Conservation (phyloP, 805 yeast species). For the Candida palmyrensis region DNA sequence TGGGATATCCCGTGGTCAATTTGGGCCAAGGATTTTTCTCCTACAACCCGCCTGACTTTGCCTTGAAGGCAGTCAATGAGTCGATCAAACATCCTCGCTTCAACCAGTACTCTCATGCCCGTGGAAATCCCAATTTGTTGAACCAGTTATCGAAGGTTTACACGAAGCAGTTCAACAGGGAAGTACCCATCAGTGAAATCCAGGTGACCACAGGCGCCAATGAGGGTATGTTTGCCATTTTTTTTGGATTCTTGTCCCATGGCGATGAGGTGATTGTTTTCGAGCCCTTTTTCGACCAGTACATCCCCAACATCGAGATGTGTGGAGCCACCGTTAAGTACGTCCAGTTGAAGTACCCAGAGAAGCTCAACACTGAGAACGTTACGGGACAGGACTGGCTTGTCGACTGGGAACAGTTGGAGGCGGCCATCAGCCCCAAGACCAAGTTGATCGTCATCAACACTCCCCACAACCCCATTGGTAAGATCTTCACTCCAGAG, state of each 20-base stretch:
- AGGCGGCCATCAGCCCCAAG: slow-evolving; percentile 61
- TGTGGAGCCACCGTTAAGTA: slow-evolving; percentile 90
- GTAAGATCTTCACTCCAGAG: slow-evolving; percentile 75
- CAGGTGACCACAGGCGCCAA: slow-evolving; percentile 95
- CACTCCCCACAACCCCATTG: slow-evolving; percentile 96
- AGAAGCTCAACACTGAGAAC: slow-evolving; percentile 53
- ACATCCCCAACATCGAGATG: slow-evolving; percentile 88
- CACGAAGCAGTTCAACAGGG: slow-evolving; percentile 57
- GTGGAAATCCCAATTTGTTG: slow-evolving; percentile 76
- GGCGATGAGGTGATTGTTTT: slow-evolving; percentile 96
- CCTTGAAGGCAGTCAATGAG: slow-evolving; percentile 70
- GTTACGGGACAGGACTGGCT: slow-evolving; percentile 86
- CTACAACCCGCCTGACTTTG: slow-evolving; percentile 93
- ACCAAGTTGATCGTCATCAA: slow-evolving; percentile 87
- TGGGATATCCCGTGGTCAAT: slow-evolving; percentile 77
- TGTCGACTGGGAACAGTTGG: slow-evolving; percentile 73
- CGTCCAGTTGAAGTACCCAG: slow-evolving; percentile 82
- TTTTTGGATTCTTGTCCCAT: slow-evolving; percentile 76
- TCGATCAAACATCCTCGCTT: slow-evolving; percentile 69
- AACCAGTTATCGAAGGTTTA: slow-evolving; percentile 68
- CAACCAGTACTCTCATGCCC: slow-evolving; percentile 91
- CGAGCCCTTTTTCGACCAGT: slow-evolving; percentile 97
- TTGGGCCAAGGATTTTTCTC: slow-evolving; percentile 98
- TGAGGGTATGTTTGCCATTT: slow-evolving; percentile 84
- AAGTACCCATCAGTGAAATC: slow-evolving; percentile 55